Evolutionary conservation across 768 basidiomycete species (phyloP), one percentile per base, ranked within the genome.

Genomic region (Kwoniella heveanensis): DNA sequence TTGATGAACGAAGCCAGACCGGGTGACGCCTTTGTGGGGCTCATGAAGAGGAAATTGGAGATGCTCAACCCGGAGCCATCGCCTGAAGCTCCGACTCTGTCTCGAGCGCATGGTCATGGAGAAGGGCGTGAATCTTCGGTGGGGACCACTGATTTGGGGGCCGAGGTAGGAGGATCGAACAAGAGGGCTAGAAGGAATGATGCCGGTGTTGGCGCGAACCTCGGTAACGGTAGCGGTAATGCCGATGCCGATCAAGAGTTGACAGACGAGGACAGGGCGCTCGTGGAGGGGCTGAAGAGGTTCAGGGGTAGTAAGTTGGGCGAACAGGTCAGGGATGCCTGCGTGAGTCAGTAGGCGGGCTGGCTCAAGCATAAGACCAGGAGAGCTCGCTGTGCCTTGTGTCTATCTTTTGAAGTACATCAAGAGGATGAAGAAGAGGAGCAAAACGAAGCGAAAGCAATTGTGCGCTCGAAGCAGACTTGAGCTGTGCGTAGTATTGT

Each of bases 251-350:
- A 60, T 17, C 25, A 49, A 25, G 62, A 55, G 17, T 47, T 70
- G n/a, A 24, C 57, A 12, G 66, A 63, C 13, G 73, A 70, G n/a
- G 75, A 77, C 55, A 55, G 52, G 25, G 71, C 74, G 57, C 46
- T 77, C 46, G 30, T 77, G 0, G 69, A 72, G 5, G 75, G 75
- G 9, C 49, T 77, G 50, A 70, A 60, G 60, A 52, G 73, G 58
- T 77, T 77, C 60, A 70, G 60, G 36, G 59, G 60, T 12, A 73
- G 71, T 60, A 50, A 56, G 19, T 56, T 77, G 49, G 75, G 75
- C 13, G 44, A 60, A 26, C 62, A 68, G 48, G 71, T 76, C 13
- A 58, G 71, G 49, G 73, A 77, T 57, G 68, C 64, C 9, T 77
- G 76, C 62, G 65, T 74, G 10, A 66, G 39, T 27, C 73, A 75